Percentiles rank a stretch among this genome's conserved stretches.
Conservation (phyloP, 2,329 filamentous ascomycete genomes). For the Ophiostoma novo-ulmi region DNA sequence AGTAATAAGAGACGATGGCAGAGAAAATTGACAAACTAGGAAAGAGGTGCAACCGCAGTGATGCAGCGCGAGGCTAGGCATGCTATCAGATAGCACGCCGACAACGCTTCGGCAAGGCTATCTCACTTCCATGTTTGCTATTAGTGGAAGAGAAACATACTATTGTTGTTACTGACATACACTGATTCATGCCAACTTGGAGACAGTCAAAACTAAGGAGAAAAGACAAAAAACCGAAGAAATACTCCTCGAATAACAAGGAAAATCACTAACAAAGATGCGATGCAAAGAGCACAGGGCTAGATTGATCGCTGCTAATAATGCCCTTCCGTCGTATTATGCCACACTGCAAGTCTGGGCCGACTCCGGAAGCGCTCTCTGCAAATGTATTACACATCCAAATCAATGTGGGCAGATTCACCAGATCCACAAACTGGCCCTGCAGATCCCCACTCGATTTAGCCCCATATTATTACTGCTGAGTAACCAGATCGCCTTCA, state of each 20-base stretch:
- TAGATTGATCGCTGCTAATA: background rate
- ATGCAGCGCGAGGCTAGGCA: background rate
- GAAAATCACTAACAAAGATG: background rate
- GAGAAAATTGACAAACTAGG: background rate
- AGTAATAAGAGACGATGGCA: background rate
- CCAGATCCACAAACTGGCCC: background rate
- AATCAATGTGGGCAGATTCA: background rate
- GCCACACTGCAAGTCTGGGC: background rate
- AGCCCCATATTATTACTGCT: background rate
- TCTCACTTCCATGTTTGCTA: background rate
- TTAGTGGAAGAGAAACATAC: background rate
- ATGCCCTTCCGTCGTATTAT: conserved; percentile 1
- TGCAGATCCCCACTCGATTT: background rate
- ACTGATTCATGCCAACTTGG: background rate
- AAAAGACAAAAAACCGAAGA: background rate
- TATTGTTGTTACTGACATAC: too few relatives aligned
- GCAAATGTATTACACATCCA: conserved; percentile 6
- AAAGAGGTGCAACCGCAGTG: background rate
- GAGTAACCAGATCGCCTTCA: background rate
- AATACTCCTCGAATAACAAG: background rate
- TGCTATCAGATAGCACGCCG: conserved; percentile 15
- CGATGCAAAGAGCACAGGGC: background rate
- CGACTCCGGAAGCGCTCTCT: conserved; percentile 12
- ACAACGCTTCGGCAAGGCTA: conserved; percentile 7
- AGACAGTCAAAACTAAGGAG: background rate